Evolutionary conservation across 305 asterid species (phyloP), one percentile per base, ranked within the genome.

Genomic region (Lippia alba): DNA sequence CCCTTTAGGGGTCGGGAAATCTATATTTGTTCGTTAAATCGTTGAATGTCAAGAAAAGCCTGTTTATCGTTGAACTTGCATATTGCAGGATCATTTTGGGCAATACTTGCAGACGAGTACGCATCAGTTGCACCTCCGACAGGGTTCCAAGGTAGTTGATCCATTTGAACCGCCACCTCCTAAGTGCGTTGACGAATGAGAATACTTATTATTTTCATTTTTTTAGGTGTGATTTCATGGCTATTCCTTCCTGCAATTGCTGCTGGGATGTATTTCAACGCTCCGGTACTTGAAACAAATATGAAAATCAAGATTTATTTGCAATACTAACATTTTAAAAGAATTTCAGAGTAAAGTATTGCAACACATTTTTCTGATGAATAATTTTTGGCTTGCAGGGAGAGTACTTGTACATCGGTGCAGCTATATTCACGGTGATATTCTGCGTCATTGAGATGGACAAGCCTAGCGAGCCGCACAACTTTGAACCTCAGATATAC

Each of bases 401-500:
- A 58, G 98, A 88, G 76, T 92, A 92, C 72, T 74, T 92, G 74
- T 90, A 71, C 75, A 90, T 88, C 4, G 97, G 96, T 61, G 98
- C 98, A 68, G 98, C 88, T 53, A 46, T 92, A 0, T 92, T 88
- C 62, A 78, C 90, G 0, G 83, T 84, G 64, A 68, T 90, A 45
- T 90, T 86, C 41, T 88, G 96, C 71, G 71, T 84, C 1, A 88
- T 92, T 32, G 97, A 92, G 87, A 88, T 92, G 94, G 89, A 85
- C 74, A 90, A 90, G 77, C 97, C 96, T 34, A 90, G 98, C 33
- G 97, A 92, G 61, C 76, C 98, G 0, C 96, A 92, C 82, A 92
- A 90, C 87, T 92, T 92, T 51, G 95, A 88, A 70, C 98, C 98
- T 64, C 93, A 90, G 73, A 92, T 92, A 76, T 92, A 92, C 74